Base-by-base conservation (phyloP, 106 monocot species). In the Dioscorea alata region DNA sequence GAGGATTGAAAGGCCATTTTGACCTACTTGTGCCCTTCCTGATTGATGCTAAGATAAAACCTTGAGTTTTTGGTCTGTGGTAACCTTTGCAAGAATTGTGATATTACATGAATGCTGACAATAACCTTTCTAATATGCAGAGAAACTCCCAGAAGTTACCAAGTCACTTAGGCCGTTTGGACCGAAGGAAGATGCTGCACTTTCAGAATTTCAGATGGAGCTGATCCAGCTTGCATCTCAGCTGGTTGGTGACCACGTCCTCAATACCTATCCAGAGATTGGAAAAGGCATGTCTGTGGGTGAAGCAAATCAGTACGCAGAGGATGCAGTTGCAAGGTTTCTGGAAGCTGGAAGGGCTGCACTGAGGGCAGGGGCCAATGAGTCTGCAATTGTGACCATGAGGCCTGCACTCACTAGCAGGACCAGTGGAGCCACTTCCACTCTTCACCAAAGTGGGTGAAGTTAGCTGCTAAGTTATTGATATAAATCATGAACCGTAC, bases 151-250 rank as follows among this genome's bases (percentile, higher is more conserved):
- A 57, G 84, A 92, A 73, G 85, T 96, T 17, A 68, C 61, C 18
- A 86, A 78, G 63, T 72, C 84, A 10, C 76, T 96, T 48, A 81
- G 92, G 76, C 92, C 92, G 50, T 80, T 72, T 51, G 96, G 96
- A 67, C 73, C 96, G 1, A 84, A 68, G 69, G 92, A 86, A 63
- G 89, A 88, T 70, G 75, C 63, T 19, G 23, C 69, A 24, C 80
- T 91, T 4, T 82, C 96, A 4, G 92, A 86, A 61, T 96, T 96
- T 68, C 96, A 96, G 63, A 73, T 82, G 63, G 96, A 96, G 70
- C 70, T 96, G 71, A 91, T 96, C 32, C 96, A 96, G 57, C 96
- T 96, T 15, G 96, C 96, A 4, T 96, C 96, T 0, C 96, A 96
- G 80, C 84, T 96, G 32, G 89, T 76, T 60, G 96, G 96, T 6